Evolutionary conservation across 257 asterid genomes (phyloP).

Genomic region (Cordia subcordata): DNA sequence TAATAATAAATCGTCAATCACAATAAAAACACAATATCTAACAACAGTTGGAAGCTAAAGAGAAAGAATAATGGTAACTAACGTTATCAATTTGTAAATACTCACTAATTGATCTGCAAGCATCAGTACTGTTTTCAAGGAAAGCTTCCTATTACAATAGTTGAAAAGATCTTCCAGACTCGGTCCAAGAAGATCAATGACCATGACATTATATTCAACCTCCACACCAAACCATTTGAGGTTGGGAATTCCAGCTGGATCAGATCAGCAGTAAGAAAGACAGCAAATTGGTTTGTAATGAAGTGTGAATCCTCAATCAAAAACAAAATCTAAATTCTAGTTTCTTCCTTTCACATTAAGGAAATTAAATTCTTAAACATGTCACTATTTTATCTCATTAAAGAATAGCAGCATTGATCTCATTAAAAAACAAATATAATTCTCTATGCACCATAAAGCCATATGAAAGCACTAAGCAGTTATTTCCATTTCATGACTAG

Average conservation of each 20-base stretch:
- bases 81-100: slow-evolving; percentile 13
- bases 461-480: too few relatives aligned
- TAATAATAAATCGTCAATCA: background rate
- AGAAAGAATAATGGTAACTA: slow-evolving; percentile 11
- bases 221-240: slow-evolving; percentile 92
- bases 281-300: slow-evolving; percentile 2
- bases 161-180: slow-evolving; percentile 90
- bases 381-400: too few relatives aligned
- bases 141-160: slow-evolving; percentile 73
- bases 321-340: too few relatives aligned
- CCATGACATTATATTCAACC: slow-evolving; percentile 80
- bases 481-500: too few relatives aligned
- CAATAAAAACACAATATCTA: slow-evolving; percentile 8
- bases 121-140: slow-evolving; percentile 84
- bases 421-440: too few relatives aligned
- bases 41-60: slow-evolving; percentile 13
- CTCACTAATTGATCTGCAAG: slow-evolving; percentile 92
- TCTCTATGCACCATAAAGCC: too few relatives aligned
- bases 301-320: background rate
- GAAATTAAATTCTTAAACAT: too few relatives aligned
- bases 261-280: slow-evolving; percentile 17
- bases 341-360: too few relatives aligned
- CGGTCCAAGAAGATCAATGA: slow-evolving; percentile 96
- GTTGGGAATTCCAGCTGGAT: slow-evolving; percentile 79
- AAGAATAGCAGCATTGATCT: too few relatives aligned